These are phyloP conservation scores for Jatropha podagrica DNA, from an alignment of 441 rosid species.

Conservation along the genomic window DNA sequence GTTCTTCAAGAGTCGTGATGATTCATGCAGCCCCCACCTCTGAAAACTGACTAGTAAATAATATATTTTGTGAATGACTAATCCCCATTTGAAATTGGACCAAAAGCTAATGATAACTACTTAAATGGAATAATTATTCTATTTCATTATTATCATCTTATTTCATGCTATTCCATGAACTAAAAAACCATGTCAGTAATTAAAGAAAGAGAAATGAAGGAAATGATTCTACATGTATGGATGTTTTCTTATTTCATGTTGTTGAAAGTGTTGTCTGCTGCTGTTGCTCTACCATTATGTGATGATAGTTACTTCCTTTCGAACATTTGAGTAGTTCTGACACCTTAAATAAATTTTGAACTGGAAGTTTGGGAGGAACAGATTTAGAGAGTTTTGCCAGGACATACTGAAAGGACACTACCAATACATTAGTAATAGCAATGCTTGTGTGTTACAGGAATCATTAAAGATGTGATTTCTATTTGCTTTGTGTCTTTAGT, in stretches of 20 bases:
- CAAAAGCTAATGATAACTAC: too few species aligned
- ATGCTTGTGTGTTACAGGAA: background rate
- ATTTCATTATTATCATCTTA: too few species aligned
- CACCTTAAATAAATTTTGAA: background rate
- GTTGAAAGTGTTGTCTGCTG: background rate
- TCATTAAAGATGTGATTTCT: background rate
- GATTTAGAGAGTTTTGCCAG: slow-evolving; percentile 1
- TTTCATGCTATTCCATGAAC: too few species aligned
- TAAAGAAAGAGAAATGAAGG: background rate
- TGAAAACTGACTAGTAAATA: too few species aligned
- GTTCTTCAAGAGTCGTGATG: too few species aligned
- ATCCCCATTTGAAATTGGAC: background rate
- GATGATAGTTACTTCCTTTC: background rate
- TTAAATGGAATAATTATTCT: too few species aligned
- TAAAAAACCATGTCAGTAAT: too few species aligned
- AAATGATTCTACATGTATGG: background rate
- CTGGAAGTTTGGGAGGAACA: background rate
- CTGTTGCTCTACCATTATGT: background rate
- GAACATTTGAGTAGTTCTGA: too few species aligned
- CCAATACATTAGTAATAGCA: background rate
- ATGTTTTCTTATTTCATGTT: background rate
- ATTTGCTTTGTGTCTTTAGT: background rate
- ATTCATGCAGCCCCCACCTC: too few species aligned
- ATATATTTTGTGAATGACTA: too few species aligned
- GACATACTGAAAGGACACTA: background rate